Evolutionary conservation across 768 basidiomycete genomes (phyloP).

Genomic region (Termitomyces sp.): DNA sequence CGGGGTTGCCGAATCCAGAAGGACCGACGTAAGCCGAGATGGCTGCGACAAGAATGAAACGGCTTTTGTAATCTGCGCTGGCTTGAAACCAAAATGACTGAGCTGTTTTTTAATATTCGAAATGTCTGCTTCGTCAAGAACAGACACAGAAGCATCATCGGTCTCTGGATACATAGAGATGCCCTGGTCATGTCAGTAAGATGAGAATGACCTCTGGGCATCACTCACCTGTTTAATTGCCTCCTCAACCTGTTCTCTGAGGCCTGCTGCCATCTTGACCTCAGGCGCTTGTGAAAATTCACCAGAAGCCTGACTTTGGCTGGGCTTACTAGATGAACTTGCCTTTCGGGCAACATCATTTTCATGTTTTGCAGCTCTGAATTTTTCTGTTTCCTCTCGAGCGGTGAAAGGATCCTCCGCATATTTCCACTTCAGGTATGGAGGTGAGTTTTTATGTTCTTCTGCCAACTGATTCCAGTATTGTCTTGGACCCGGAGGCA

Average conservation of each 20-base stretch:
- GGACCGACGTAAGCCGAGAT: constrained; percentile 53
- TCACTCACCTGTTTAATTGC: constrained; percentile 65
- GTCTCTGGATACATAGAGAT: constrained; percentile 47
- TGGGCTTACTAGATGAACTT: constrained; percentile 14
- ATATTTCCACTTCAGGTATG: constrained; percentile 83
- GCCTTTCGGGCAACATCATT: constrained; percentile 15
- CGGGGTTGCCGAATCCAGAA: constrained; percentile 54
- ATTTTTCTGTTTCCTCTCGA: constrained; percentile 62
- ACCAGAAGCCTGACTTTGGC: constrained; percentile 17
- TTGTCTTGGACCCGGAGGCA: constrained; percentile 81
- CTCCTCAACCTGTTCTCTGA: constrained; percentile 79
- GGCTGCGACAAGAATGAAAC: constrained; percentile 51
- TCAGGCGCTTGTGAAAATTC: constrained; percentile 56
- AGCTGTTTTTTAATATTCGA: constrained; percentile 50
- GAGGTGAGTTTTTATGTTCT: constrained; percentile 63
- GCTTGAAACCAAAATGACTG: constrained; percentile 60
- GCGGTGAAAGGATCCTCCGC: constrained; percentile 83
- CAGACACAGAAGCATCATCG: constrained; percentile 24
- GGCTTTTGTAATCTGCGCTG: constrained; percentile 44
- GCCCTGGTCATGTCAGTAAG: constrained; percentile 23
- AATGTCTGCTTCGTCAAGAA: constrained; percentile 37
- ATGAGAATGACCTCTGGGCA: constrained; percentile 5
- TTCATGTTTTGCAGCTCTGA: constrained; percentile 44
- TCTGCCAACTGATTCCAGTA: constrained; percentile 78
- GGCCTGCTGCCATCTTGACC: constrained; percentile 72